Conservation (phyloP, 164 flowering plant species). For the Dillenia suffruticosa region DNA sequence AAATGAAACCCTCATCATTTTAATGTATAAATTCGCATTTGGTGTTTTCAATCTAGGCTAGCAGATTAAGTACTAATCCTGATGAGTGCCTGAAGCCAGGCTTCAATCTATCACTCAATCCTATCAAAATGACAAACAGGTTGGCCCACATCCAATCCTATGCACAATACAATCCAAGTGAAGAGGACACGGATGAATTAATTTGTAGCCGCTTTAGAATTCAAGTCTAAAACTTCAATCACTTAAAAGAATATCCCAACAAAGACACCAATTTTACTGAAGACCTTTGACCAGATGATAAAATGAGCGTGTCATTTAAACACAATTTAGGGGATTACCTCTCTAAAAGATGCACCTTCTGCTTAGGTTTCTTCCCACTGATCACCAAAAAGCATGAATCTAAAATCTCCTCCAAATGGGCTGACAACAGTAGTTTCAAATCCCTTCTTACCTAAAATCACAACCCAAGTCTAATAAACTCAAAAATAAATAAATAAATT, state of each 20-base stretch:
- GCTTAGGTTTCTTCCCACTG: conserved; percentile 49
- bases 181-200: not conserved
- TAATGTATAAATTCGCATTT: too few relatives aligned
- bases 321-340: conserved; percentile 26
- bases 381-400: conserved; percentile 47
- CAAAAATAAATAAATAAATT: not conserved
- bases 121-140: too few relatives aligned
- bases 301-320: not conserved
- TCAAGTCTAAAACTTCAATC: not conserved
- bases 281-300: not conserved
- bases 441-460: conserved; percentile 70
- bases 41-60: too few relatives aligned
- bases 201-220: not conserved
- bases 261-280: too few relatives aligned
- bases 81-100: too few relatives aligned
- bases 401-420: conserved; percentile 52
- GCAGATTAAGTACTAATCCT: too few relatives aligned
- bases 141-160: not conserved
- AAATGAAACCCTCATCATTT: too few relatives aligned
- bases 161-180: not conserved
- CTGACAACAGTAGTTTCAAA: conserved; percentile 57
- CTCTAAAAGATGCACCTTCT: conserved; percentile 58
- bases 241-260: not conserved
- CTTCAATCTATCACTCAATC: too few relatives aligned
- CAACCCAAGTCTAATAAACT: not conserved